Base-by-base conservation (phyloP, 352 stramenopile genomes). In the Plasmopara muralis region DNA sequence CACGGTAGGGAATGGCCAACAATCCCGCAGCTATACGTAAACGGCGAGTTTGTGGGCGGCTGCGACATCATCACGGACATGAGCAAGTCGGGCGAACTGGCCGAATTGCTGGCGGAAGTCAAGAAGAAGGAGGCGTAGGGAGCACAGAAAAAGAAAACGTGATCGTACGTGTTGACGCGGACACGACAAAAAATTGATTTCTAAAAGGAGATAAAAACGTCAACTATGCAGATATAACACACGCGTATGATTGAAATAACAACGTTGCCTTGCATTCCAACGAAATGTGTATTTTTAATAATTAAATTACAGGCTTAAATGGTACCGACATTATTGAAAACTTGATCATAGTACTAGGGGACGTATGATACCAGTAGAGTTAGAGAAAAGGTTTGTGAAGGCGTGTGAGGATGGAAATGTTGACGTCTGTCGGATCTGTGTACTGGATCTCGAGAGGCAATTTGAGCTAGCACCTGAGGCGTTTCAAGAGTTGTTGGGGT, bases 1-100 rank as follows among this genome's bases (percentile, higher is more conserved):
- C 10, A 46, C 29, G 67, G 54, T 30, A 95, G 85, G 62, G 68
- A 94, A 87, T 98, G 91, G 93, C 95, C 93, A 14, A 98, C 92
- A 47, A 98, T 98, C 70, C 95, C 95, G 47, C 96, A 99, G 77
- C 75, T 99, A 12, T 99, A 99, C 73, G 95, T 99, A 29, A 96
- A 98, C 53, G 97, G 97, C 52, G 97, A 99, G 71, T 99, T 99
- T 66, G 80, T 99, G 49, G 97, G 97, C 33, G 97, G 97, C 48
- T 99, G 95, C 74, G 97, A 99, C 80, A 99, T 99, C 74, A 72
- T 99, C 56, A 95, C 78, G 47, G 81, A 97, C 64, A 88, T 97
- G 85, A 89, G 85, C 79, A 87, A 96, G 67, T 95, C 78, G 25
- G 94, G 92, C 34, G 89, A 98, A 58, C 72, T 98, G 41, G 63